These are phyloP conservation scores for Coemansia sp. DNA, from an alignment of 192 early-diverging fungal genomes.

Conservation along the genomic window DNA sequence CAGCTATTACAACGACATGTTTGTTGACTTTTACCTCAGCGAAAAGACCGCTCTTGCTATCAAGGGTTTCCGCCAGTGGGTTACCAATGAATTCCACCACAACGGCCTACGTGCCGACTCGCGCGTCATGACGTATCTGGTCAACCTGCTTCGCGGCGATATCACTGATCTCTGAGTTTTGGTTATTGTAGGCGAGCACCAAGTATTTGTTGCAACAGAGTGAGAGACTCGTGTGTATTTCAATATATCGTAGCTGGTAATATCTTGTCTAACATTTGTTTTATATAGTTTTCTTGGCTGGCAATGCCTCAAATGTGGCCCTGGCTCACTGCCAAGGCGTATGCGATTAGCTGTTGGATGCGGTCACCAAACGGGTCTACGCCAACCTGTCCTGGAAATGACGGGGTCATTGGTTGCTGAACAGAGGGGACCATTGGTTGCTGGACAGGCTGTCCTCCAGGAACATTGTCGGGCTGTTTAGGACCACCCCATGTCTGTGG, in stretches of 20 bases:
- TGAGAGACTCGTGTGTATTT: background rate
- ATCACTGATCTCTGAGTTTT: constrained; percentile 34
- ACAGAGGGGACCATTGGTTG: background rate
- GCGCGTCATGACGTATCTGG: constrained; percentile 57
- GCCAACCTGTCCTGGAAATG: background rate
- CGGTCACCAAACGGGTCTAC: constrained; percentile 7
- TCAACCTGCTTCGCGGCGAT: constrained; percentile 59
- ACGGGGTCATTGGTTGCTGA: background rate
- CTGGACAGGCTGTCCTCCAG: background rate
- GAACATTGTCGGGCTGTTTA: background rate
- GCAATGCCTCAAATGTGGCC: constrained; percentile 1
- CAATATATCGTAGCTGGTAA: background rate
- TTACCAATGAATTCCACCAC: constrained; percentile 70
- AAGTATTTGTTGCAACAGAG: background rate
- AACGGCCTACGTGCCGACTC: constrained; percentile 58
- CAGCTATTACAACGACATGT: constrained; percentile 73
- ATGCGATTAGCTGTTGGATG: constrained; percentile 28
- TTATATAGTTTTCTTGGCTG: background rate
- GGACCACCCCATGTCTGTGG: background rate
- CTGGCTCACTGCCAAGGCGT: constrained; percentile 26
- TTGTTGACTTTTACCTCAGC: constrained; percentile 61
- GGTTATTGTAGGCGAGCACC: background rate
- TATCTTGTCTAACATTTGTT: background rate
- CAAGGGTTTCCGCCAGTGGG: constrained; percentile 60
- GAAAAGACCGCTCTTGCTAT: constrained; percentile 58